These are phyloP conservation scores for Hemisphaericaspora lyxosophila DNA, from an alignment of 1,139 yeast genomes.

Conservation along the genomic window DNA sequence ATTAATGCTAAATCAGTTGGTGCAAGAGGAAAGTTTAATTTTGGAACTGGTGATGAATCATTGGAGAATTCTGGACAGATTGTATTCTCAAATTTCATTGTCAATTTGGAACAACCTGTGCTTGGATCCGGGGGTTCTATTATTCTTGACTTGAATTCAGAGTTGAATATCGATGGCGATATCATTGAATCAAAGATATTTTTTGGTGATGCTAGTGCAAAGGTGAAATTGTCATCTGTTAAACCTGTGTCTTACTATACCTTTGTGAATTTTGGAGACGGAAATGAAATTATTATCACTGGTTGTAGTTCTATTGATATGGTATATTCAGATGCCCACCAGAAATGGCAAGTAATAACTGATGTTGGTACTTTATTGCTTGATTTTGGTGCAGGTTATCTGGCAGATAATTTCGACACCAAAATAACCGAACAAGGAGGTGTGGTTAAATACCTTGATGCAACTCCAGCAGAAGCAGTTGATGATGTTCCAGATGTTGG, in stretches of 20 bases:
- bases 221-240: neutral
- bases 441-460: neutral
- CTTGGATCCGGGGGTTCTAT: neutral
- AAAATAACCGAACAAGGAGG: neutral
- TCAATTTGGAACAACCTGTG: neutral
- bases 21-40: neutral
- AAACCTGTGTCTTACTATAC: neutral
- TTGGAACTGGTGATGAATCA: neutral
- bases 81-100: neutral
- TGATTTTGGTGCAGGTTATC: neutral
- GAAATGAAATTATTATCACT: neutral
- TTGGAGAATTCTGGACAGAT: neutral
- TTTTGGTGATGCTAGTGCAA: neutral
- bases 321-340: neutral
- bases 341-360: neutral
- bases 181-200: neutral
- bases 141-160: neutral
- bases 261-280: neutral
- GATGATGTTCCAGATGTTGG: neutral
- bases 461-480: neutral
- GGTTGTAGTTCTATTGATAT: neutral
- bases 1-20: neutral
- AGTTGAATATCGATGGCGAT: neutral
- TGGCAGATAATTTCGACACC: neutral
- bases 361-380: neutral